Percentiles rank a stretch among this genome's conserved stretches.
Evolutionary conservation across 2,329 filamentous ascomycete genomes (phyloP).

Genomic region (Phyllosticta capitalensis): DNA sequence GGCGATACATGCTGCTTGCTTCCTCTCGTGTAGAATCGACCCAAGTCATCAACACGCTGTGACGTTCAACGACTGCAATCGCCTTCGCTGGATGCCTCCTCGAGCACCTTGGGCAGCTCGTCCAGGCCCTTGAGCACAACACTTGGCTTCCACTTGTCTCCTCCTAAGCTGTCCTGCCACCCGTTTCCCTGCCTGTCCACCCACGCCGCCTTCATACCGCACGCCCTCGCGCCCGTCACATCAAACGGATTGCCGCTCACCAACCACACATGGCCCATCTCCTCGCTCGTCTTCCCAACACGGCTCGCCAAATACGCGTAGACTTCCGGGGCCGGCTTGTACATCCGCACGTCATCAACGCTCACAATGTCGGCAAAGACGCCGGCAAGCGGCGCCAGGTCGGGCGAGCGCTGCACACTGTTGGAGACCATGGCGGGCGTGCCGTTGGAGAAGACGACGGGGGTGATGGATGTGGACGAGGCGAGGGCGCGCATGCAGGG

Average conservation of each 20-base stretch:
- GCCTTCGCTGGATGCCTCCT: constrained; percentile 12
- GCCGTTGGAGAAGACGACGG: constrained; percentile 64
- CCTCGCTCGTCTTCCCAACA: constrained; percentile 34
- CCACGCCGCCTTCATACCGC: constrained; percentile 57
- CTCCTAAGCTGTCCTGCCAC: constrained; percentile 55
- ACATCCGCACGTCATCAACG: constrained; percentile 50
- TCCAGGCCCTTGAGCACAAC: constrained; percentile 45
- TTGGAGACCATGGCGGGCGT: constrained; percentile 52
- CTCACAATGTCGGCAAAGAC: constrained; percentile 38
- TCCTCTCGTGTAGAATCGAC: not conserved
- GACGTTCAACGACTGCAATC: not conserved
- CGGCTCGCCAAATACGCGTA: constrained; percentile 51
- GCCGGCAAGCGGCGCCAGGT: constrained; percentile 38
- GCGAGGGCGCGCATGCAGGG: constrained; percentile 43
- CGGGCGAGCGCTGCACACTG: constrained; percentile 49
- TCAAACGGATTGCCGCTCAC: constrained; percentile 68
- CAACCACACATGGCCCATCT: constrained; percentile 51
- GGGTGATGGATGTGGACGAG: constrained; percentile 33
- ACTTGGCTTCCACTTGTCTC: constrained; percentile 40
- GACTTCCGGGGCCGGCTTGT: constrained; percentile 54
- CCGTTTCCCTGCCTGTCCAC: constrained; percentile 53
- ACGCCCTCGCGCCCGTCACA: constrained; percentile 51
- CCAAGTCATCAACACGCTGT: not conserved
- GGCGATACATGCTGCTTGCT: constrained; percentile 12
- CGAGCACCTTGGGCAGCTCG: constrained; percentile 40